Evolutionary conservation across 2,329 filamentous ascomycete genomes (phyloP), one percentile per base, ranked within the genome.

Genomic region (Septoria petroselini): DNA sequence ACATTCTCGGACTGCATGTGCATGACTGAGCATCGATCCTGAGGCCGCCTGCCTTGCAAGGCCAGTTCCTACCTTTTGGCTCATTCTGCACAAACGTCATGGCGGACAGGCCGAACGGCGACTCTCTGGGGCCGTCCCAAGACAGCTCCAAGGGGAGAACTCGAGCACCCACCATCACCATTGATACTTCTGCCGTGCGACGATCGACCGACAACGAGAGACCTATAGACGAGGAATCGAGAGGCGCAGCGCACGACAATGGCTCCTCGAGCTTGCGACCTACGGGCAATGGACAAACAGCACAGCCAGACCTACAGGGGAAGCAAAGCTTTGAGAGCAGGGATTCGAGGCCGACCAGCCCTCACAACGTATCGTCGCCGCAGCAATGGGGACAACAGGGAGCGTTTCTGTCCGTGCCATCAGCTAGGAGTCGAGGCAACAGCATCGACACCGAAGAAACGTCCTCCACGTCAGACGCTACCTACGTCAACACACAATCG

Each of bases 291-390:
- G 17, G 41, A 7, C 41, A 47, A 33, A 33, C 52, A 8, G 58
- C 70, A 1, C 66, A 68, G 5, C 64, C 76, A 1, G 80, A 84
- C 58, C 65, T 77, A 38, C 75, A 76, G 54, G 72, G 73, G 14
- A 73, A 78, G n/a, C 74, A 75, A 30, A 83, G 82, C 1, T 84
- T 86, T 58, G 84, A 87, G 31, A 79, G 74, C 67, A 78, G 73
- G 57, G 82, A 84, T 53, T 82, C 80, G 60, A 72, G 81, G 59
- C 83, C 83, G 8, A 83, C 78, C 2, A 85, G 83, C 33, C 81
- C 82, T 4, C 83, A 85, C 65, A 85, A 86, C 68, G 70, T 85
- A 33, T 85, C 81, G 0, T 84, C 83, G 8, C 82, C 83, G 2
- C 75, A 76, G 15, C 77, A 75, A 58, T 72, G 72, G 74, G 45